Conservation (phyloP, 352 stramenopile genomes). For the Globisporangium nunn region DNA sequence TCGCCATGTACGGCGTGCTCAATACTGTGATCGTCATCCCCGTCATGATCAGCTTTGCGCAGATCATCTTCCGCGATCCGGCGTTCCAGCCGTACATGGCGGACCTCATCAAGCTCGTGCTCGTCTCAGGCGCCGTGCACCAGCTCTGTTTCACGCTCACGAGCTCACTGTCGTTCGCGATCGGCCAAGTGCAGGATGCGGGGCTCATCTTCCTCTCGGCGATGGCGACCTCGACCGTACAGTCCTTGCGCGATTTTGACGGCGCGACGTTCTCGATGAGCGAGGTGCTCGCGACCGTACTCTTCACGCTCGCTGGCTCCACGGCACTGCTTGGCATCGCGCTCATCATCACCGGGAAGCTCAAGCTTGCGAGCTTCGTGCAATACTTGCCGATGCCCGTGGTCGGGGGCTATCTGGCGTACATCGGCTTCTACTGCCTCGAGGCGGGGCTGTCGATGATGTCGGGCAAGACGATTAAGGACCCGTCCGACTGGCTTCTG, state of each 20-base stretch:
- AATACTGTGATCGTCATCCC: slow-evolving; percentile 94
- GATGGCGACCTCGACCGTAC: slow-evolving; percentile 90
- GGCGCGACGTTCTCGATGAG: slow-evolving; percentile 66
- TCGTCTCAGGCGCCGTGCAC: slow-evolving; percentile 73
- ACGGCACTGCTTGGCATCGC: slow-evolving; percentile 90
- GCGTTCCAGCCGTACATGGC: slow-evolving; percentile 89
- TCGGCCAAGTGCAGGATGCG: slow-evolving; percentile 97
- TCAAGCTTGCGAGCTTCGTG: slow-evolving; percentile 93
- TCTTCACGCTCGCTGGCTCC: slow-evolving; percentile 90
- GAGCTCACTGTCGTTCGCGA: slow-evolving; percentile 94
- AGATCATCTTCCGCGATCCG: slow-evolving; percentile 93
- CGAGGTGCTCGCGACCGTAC: slow-evolving; percentile 89
- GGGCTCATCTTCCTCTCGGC: slow-evolving; percentile 98
- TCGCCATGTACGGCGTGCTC: slow-evolving; percentile 85
- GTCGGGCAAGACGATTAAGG: slow-evolving; percentile 89
- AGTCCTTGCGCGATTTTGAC: slow-evolving; percentile 53
- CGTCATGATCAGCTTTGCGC: slow-evolving; percentile 88
- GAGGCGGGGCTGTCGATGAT: slow-evolving; percentile 81
- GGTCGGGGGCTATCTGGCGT: slow-evolving; percentile 97
- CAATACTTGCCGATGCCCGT: slow-evolving; percentile 97
- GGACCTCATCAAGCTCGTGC: slow-evolving; percentile 94
- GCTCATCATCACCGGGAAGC: slow-evolving; percentile 93
- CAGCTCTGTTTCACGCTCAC: slow-evolving; percentile 83
- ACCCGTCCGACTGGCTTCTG: slow-evolving; percentile 76
- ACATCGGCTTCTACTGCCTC: slow-evolving; percentile 92